phyloP scores from a whole-genome alignment of 306 rosid genomes.

The Leucaena leucocephala region DNA sequence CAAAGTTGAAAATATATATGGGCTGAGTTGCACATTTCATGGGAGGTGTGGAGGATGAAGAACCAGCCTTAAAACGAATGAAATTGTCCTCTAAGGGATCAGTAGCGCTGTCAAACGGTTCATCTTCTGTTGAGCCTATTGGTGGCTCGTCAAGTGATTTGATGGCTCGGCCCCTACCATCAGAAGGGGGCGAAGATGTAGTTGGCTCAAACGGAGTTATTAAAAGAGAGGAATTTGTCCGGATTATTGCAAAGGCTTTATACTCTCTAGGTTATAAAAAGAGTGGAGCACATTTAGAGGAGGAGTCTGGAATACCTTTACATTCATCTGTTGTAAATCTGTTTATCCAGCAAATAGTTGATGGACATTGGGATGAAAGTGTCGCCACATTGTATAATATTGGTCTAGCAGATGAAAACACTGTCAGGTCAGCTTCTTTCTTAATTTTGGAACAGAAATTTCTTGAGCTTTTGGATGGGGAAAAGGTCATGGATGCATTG shows the following conservation, averaged over 20 bases:
- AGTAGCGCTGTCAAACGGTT: conserved; percentile 85
- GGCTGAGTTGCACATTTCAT: conserved; percentile 98
- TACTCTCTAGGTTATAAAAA: conserved; percentile 89
- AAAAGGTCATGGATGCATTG: conserved; percentile 78
- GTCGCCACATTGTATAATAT: conserved; percentile 62
- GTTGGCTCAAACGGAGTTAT: conserved; percentile 91
- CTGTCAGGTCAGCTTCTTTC: conserved; percentile 70
- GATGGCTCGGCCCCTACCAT: conserved; percentile 93
- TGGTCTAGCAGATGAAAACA: conserved; percentile 63
- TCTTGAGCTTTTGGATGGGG: conserved; percentile 74
- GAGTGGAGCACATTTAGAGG: conserved; percentile 85
- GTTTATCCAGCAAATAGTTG: conserved; percentile 77
- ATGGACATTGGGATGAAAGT: conserved; percentile 85
- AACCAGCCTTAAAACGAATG: conserved; percentile 97
- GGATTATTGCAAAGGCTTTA: conserved; percentile 88
- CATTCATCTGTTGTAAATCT: conserved; percentile 67
- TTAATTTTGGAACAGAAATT: conserved; percentile 88
- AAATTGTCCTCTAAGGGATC: conserved; percentile 70
- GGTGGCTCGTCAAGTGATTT: conserved; percentile 65
- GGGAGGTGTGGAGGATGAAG: conserved; percentile 99
- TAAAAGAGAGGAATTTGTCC: conserved; percentile 85
- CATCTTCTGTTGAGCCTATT: conserved; percentile 59
- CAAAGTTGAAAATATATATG: conserved; percentile 63
- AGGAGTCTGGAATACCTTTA: conserved; percentile 90
- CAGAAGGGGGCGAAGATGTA: conserved; percentile 82